phyloP scores from a whole-genome alignment of 768 basidiomycete species.

The Inosperma sp. region DNA sequence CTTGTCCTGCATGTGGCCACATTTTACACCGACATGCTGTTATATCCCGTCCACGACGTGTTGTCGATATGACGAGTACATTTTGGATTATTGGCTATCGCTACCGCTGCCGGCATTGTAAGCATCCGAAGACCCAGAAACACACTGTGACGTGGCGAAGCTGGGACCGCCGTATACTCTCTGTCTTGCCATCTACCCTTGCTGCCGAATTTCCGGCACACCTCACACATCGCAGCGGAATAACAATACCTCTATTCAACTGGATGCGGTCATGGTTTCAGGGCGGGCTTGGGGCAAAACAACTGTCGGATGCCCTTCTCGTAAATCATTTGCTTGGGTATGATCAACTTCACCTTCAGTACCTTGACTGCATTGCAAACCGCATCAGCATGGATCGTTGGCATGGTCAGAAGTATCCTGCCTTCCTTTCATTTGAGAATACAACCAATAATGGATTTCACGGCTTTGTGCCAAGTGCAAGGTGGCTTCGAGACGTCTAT shows the following conservation, averaged over 20 bases:
- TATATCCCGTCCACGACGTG: background rate
- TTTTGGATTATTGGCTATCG: constrained; percentile 3
- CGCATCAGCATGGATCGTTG: background rate
- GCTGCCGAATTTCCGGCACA: constrained; percentile 5
- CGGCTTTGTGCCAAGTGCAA: background rate
- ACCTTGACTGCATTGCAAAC: background rate
- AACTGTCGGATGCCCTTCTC: background rate
- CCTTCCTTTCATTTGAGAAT: background rate
- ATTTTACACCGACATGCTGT: background rate
- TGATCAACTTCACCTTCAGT: background rate
- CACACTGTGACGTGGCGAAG: background rate
- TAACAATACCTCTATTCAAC: background rate
- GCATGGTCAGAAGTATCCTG: background rate
- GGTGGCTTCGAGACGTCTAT: constrained; percentile 1
- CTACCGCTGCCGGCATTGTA: background rate
- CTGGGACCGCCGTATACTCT: constrained; percentile 3
- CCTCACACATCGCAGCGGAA: constrained; percentile 1
- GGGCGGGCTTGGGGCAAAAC: constrained; percentile 1
- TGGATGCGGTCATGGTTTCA: constrained; percentile 6
- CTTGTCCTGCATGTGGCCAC: background rate
- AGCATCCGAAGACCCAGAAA: background rate
- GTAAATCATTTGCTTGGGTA: background rate
- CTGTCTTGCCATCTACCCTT: background rate
- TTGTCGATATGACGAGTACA: background rate
- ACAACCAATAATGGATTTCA: background rate